Evolutionary conservation across 2,329 filamentous ascomycete genomes (phyloP).

Genomic region (Rutstroemia sydowiana): DNA sequence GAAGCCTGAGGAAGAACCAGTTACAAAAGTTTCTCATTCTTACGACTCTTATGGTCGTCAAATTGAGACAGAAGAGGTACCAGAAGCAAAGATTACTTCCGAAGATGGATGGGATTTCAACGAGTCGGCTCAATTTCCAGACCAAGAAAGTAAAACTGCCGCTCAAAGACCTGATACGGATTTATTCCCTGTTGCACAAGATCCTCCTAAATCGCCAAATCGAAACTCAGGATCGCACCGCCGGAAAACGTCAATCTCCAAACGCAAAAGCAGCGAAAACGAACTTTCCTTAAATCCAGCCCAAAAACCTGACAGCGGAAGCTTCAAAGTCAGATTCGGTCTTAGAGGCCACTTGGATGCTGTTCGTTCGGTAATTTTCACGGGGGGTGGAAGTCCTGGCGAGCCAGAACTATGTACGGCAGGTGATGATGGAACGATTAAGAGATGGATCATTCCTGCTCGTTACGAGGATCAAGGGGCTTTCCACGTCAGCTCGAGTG

Average conservation of each 20-base stretch:
- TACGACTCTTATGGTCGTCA: conserved; percentile 52
- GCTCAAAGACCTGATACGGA: conserved; percentile 75
- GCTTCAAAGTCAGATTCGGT: conserved; percentile 89
- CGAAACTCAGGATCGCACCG: conserved; percentile 62
- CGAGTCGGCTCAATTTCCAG: conserved; percentile 57
- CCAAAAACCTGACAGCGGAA: conserved; percentile 61
- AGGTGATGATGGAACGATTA: conserved; percentile 91
- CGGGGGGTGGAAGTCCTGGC: conserved; percentile 86
- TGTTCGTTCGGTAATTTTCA: conserved; percentile 92
- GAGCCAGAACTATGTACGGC: conserved; percentile 97
- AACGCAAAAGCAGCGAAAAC: conserved; percentile 63
- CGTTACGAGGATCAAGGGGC: conserved; percentile 58
- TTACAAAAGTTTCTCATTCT: conserved; percentile 49
- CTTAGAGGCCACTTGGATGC: conserved; percentile 89
- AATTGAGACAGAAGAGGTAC: conserved; percentile 33
- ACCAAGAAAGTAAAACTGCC: conserved; percentile 44
- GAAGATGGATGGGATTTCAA: conserved; percentile 93
- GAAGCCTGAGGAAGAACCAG: conserved; percentile 42
- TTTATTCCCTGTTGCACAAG: conserved; percentile 74
- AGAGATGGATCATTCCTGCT: conserved; percentile 89
- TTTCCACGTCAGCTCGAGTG: conserved; percentile 43
- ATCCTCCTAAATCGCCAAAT: conserved; percentile 72
- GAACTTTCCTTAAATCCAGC: conserved; percentile 47
- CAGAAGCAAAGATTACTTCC: conserved; percentile 41
- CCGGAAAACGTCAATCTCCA: conserved; percentile 72